These are phyloP conservation scores for Globisporangium echinulatum DNA, from an alignment of 352 stramenopile species.

Conservation along the genomic window DNA sequence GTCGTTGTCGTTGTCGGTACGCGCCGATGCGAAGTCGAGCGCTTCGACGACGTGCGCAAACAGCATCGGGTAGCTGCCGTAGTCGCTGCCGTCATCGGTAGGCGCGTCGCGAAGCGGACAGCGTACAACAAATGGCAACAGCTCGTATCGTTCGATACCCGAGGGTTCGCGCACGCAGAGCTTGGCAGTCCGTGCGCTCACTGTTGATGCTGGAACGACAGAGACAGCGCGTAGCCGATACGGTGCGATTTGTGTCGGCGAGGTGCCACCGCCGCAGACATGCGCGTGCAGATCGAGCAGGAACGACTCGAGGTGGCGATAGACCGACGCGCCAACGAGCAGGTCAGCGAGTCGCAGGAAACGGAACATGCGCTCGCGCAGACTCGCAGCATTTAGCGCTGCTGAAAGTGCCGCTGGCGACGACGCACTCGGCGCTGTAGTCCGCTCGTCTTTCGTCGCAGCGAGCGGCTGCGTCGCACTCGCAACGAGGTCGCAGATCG, in stretches of 20 bases:
- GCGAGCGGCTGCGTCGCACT: constrained; percentile 12
- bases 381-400: constrained; percentile 20
- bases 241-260: not conserved
- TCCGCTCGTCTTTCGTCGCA: constrained; percentile 8
- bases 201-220: not conserved
- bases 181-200: not conserved
- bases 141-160: not conserved
- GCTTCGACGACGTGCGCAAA: not conserved
- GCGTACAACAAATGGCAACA: not conserved
- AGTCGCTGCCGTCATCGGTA: not conserved
- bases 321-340: constrained; percentile 39
- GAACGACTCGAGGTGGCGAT: constrained; percentile 24
- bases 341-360: constrained; percentile 47
- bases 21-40: not conserved
- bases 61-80: not conserved
- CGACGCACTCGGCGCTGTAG: not conserved
- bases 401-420: constrained; percentile 4
- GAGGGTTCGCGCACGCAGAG: not conserved
- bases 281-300: constrained; percentile 23
- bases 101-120: not conserved
- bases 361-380: constrained; percentile 46
- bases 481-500: constrained; percentile 19
- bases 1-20: constrained; percentile 10
- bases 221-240: not conserved
- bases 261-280: constrained; percentile 21